Conservation (phyloP, 108 stramenopile species). For the Nitzschia putrida region DNA sequence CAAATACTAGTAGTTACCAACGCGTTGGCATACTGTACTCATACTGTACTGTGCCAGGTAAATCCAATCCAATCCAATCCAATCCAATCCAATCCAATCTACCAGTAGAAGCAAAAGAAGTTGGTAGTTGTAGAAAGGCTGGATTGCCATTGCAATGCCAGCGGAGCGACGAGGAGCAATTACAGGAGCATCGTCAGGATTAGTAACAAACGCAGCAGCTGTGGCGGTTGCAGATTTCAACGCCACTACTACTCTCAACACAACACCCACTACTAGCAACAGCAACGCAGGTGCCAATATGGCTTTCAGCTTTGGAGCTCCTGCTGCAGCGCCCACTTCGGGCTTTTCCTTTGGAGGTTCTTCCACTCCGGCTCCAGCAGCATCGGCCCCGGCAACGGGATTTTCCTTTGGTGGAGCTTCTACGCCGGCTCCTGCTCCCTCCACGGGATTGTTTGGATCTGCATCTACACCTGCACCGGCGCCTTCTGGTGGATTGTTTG, state of each 20-base stretch:
- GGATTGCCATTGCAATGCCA: constrained; percentile 16
- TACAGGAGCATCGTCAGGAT: constrained; percentile 13
- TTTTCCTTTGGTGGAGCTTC: constrained; percentile 43
- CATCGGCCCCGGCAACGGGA: constrained; percentile 24
- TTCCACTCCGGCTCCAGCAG: constrained; percentile 52
- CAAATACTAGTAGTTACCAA: no score
- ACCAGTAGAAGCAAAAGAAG: no score
- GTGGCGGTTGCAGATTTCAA: neutral
- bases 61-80: no score
- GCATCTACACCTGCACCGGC: constrained; percentile 41
- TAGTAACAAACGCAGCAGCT: neutral
- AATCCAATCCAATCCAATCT: no score
- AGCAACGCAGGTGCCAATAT: neutral
- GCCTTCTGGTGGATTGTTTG: constrained; percentile 60
- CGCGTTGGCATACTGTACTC: no score
- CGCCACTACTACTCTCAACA: neutral
- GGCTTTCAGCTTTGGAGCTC: constrained; percentile 32
- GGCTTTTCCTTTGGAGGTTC: constrained; percentile 40
- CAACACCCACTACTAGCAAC: neutral
- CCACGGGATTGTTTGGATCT: constrained; percentile 43
- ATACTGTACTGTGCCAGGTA: no score
- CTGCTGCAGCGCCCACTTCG: constrained; percentile 35
- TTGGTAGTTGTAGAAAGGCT: no score
- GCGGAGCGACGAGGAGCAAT: constrained; percentile 34
- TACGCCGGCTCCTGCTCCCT: constrained; percentile 34